A percentile compares a stretch with the other conserved stretches of the same genome.
Conservation (phyloP, 139 green algal genomes). For the Pleodorina starrii region DNA sequence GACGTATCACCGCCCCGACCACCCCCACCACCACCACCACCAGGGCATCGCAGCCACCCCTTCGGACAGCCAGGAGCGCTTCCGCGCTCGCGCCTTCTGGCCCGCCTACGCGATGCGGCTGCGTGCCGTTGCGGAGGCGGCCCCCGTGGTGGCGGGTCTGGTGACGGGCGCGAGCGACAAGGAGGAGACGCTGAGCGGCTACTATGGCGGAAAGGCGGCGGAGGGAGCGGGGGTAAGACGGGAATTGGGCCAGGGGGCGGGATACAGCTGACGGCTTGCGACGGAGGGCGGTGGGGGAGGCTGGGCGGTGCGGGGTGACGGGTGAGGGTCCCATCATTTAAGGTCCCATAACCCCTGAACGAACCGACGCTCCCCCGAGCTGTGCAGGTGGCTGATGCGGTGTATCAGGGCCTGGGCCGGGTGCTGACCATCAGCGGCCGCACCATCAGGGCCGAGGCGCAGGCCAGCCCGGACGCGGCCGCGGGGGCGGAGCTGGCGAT, state of each 20-base stretch:
- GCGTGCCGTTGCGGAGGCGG: slow-evolving; percentile 40
- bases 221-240: slow-evolving; percentile 17
- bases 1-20: no score
- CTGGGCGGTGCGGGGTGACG: no score
- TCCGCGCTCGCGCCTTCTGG: slow-evolving; percentile 52
- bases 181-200: slow-evolving; percentile 48
- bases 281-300: no score
- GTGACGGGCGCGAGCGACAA: slow-evolving; percentile 34
- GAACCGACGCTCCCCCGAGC: neutral
- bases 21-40: no score
- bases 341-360: neutral
- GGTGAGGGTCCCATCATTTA: neutral
- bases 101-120: slow-evolving; percentile 55
- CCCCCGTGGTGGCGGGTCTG: slow-evolving; percentile 41
- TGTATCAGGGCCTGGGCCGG: slow-evolving; percentile 53
- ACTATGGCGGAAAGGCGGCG: slow-evolving; percentile 57
- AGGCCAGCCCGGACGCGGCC: slow-evolving; percentile 20
- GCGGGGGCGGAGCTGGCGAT: slow-evolving; percentile 37
- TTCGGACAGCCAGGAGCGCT: slow-evolving; percentile 49
- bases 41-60: slow-evolving; percentile 53
- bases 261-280: neutral
- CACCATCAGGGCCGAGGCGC: slow-evolving; percentile 59
- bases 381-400: slow-evolving; percentile 34
- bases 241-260: neutral
- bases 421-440: slow-evolving; percentile 65